phyloP scores from a whole-genome alignment of 169 alveolate species.

The Eimeria necatrix region DNA sequence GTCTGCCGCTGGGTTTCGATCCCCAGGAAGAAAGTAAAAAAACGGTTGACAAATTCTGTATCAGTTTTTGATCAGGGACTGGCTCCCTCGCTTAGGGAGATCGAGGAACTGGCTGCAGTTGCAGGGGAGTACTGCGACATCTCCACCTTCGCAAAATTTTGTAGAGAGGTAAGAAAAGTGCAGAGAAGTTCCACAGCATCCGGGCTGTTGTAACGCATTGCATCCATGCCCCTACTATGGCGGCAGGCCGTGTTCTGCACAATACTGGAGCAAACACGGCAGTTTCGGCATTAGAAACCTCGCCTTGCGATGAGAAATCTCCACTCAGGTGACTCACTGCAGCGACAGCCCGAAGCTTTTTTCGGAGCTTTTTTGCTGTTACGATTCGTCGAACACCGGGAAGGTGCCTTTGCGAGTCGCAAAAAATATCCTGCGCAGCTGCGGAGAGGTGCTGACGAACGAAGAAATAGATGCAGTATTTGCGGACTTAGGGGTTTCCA shows the following conservation, averaged over 20 bases:
- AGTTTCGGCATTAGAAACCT: neutral
- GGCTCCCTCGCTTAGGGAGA: constrained; percentile 67
- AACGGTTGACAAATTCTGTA: too few species aligned
- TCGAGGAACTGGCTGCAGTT: constrained; percentile 46
- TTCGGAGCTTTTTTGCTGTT: constrained; percentile 53
- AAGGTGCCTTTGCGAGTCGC: constrained; percentile 65
- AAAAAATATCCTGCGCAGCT: constrained; percentile 53
- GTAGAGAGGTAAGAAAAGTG: constrained; percentile 44
- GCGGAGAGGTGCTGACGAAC: constrained; percentile 53
- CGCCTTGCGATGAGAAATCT: neutral
- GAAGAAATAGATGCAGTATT: constrained; percentile 48
- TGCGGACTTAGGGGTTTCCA: constrained; percentile 5
- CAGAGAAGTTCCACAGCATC: neutral
- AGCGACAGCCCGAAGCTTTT: constrained; percentile 65
- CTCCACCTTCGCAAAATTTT: constrained; percentile 63
- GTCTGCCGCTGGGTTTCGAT: too few species aligned
- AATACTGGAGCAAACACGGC: neutral
- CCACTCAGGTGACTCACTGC: constrained; percentile 58
- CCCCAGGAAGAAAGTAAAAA: too few species aligned
- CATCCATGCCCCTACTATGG: too few species aligned
- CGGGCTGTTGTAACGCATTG: too few species aligned
- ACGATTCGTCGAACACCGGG: constrained; percentile 54
- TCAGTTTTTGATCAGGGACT: constrained; percentile 37
- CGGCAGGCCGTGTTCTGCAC: neutral
- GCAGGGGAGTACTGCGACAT: constrained; percentile 70